Base-by-base conservation (phyloP, 129 eudicot species). In the Silybum marianum region DNA sequence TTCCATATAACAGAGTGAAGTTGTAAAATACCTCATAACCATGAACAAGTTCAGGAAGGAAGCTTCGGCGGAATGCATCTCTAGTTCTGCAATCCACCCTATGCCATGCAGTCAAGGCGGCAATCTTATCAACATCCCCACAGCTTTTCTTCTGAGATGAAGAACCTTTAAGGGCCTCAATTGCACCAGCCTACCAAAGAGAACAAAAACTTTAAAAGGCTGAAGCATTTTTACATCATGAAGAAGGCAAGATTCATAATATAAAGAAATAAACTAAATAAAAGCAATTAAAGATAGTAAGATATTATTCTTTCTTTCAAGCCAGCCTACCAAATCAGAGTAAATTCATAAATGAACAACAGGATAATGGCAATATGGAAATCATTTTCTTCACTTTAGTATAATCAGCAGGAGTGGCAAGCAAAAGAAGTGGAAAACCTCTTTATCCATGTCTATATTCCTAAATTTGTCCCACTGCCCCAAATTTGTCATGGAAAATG, bases 371-470 rank as follows among this genome's bases (percentile, higher is more conserved):
- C 46, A 30, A 46, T 39, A 71, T 1, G 48, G 42, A 76, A 48
- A 44, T 73, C 22, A 51, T 69, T 75, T 65, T 67, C 44, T 80
- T 75, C 69, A 51, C 42, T n/a, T 54, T 4, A 21, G 32, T 65
- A 73, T 23, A 72, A 44, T 21, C 19, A 9, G 42, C 40, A 48
- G 28, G 30, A 46, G 0, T 21, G 24, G 72, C 39, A 54, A 48
- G 74, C 42, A 80, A 82, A 79, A 71, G 72, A 86, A 82, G 87
- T 32, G 60, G 13, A 75, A 75, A 75, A 94, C 98, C 97, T 95
- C 96, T 88, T 92, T 95, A 80, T 95, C 97, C 98, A 95, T 95
- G 97, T 95, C 98, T 28, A 95, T 90, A 60, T 79, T 89, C 87
- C 98, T 92, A 83, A 95, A 92, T 22, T 86, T 92, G 90, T 95